A percentile compares a stretch with the other conserved stretches of the same genome.
Conservation (phyloP, 2,329 filamentous ascomycete species). For the Calonectria montana region DNA sequence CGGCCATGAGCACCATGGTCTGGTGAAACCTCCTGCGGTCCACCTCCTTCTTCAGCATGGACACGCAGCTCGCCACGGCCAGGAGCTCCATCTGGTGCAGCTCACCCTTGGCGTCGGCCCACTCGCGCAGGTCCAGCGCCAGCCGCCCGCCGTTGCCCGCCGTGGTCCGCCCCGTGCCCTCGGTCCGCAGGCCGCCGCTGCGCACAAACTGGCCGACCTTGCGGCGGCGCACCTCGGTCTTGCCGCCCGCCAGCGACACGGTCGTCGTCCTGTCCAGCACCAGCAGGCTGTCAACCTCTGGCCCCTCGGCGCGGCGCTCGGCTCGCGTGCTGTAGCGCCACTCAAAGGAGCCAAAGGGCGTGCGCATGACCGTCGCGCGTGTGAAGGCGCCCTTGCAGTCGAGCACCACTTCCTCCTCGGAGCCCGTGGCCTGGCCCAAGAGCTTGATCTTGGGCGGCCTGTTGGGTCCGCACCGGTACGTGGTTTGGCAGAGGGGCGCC, state of each 20-base stretch:
- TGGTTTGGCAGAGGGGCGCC: constrained; percentile 60
- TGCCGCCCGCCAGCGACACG: constrained; percentile 44
- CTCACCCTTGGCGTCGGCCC: constrained; percentile 48
- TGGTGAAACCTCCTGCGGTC: constrained; percentile 67
- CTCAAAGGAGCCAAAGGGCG: constrained; percentile 61
- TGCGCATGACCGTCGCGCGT: constrained; percentile 58
- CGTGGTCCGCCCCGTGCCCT: constrained; percentile 49
- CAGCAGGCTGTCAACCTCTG: constrained; percentile 54
- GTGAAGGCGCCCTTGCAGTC: constrained; percentile 55
- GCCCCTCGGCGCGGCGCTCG: constrained; percentile 57
- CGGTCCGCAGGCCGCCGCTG: constrained; percentile 51
- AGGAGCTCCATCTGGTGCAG: constrained; percentile 58
- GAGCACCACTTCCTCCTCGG: constrained; percentile 41
- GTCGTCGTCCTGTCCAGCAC: constrained; percentile 61
- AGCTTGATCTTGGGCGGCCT: constrained; percentile 59
- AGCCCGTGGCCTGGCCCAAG: constrained; percentile 13
- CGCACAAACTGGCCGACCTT: constrained; percentile 58
- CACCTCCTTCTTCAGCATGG: constrained; percentile 75
- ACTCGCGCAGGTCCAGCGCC: constrained; percentile 54
- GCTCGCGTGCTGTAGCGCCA: constrained; percentile 66
- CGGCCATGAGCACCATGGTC: constrained; percentile 55
- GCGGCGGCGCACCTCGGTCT: constrained; percentile 44
- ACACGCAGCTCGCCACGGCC: constrained; percentile 65
- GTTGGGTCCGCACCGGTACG: constrained; percentile 67
- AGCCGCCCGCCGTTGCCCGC: constrained; percentile 65